phyloP scores from a whole-genome alignment of 768 basidiomycete species.

The Termitomyces sp. region DNA sequence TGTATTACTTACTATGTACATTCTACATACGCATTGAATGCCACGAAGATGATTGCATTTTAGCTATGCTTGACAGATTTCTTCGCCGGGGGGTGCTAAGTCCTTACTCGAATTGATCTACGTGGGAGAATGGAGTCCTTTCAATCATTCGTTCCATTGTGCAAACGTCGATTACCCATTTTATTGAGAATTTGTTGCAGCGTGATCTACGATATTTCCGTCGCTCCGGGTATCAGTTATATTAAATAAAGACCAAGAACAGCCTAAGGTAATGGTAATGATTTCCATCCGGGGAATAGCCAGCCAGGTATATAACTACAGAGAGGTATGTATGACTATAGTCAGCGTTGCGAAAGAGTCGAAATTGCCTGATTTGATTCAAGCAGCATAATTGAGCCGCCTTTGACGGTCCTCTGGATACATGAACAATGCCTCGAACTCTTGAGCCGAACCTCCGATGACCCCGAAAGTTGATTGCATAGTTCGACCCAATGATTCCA shows the following conservation, averaged over 20 bases:
- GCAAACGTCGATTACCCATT: neutral
- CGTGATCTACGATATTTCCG: too few species aligned
- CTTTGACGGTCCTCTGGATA: conserved; percentile 19
- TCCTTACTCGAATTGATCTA: neutral
- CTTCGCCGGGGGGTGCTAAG: too few species aligned
- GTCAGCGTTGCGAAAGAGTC: neutral
- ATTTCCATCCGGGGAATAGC: neutral
- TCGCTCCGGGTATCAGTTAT: neutral
- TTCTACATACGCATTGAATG: neutral
- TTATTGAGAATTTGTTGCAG: too few species aligned
- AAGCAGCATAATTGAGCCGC: conserved; percentile 18
- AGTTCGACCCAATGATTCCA: conserved; percentile 74
- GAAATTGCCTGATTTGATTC: neutral
- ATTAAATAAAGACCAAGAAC: neutral
- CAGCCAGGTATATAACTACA: neutral
- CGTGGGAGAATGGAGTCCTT: too few species aligned
- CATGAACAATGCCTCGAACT: conserved; percentile 78
- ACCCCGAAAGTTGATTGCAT: conserved; percentile 91
- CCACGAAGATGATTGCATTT: neutral
- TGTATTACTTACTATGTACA: conserved; percentile 10
- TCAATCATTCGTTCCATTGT: too few species aligned
- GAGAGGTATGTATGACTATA: neutral
- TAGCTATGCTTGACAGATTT: neutral
- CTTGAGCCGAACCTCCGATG: conserved; percentile 74
- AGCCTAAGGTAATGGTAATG: neutral